Evolutionary conservation across 2,329 filamentous ascomycete genomes (phyloP).

Genomic region (Curvularia hawaiiensis): DNA sequence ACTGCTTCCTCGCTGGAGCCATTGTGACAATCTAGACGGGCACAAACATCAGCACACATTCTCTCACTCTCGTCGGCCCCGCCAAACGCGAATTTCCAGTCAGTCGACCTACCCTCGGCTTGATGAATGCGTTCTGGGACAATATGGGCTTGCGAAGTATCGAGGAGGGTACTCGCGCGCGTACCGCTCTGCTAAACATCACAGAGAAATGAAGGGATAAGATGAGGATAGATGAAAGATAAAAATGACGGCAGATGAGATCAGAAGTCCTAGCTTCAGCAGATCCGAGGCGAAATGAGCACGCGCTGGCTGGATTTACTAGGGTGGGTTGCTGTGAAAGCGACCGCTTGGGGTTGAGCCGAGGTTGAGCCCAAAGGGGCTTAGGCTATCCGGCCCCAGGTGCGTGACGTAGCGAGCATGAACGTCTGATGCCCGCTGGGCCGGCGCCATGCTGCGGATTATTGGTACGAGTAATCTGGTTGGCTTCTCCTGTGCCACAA

Average conservation of each 20-base stretch:
- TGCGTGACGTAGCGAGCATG: constrained; percentile 13
- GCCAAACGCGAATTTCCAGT: background rate
- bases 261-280: constrained; percentile 23
- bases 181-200: constrained; percentile 50
- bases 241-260: constrained; percentile 15
- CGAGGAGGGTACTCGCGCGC: constrained; percentile 46
- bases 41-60: constrained; percentile 14
- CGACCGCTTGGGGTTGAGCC: constrained; percentile 17
- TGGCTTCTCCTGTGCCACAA: background rate
- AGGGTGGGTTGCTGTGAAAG: constrained; percentile 20
- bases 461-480: background rate
- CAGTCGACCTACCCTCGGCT: constrained; percentile 37
- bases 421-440: constrained; percentile 15
- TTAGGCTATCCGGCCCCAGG: background rate
- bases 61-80: background rate
- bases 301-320: constrained; percentile 27
- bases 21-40: constrained; percentile 41
- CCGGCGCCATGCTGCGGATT: constrained; percentile 4
- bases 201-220: constrained; percentile 19
- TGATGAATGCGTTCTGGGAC: constrained; percentile 26
- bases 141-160: constrained; percentile 43
- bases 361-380: constrained; percentile 24
- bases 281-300: constrained; percentile 30
- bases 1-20: constrained; percentile 50
- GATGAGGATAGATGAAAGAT: constrained; percentile 13